Base-by-base conservation (phyloP, 768 basidiomycete genomes). In the Pleurotus eryngii region DNA sequence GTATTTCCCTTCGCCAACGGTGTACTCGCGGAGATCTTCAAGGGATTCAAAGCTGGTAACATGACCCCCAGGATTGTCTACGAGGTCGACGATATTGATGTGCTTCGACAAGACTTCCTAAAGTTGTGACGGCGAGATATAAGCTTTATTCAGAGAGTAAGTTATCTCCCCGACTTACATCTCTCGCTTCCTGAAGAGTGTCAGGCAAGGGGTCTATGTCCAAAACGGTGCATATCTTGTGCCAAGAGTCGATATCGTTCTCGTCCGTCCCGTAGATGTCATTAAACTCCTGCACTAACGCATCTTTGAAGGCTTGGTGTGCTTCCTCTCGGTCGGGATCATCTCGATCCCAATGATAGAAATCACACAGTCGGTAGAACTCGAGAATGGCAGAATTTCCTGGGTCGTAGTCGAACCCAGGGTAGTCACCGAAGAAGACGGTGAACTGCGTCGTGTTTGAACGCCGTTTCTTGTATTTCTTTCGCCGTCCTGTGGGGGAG, bases 41-140 rank as follows among this genome's bases (percentile, higher is more conserved):
- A 72, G 72, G 1, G 67, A 65, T 0, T 2, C 9, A 56, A 74
- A 76, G 0, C 61, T 56, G 0, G 11, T 56, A 12, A 69, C 55
- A 0, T 50, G 55, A 3, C 20, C 17, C 8, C 45, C 35, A 3
- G 49, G 53, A 4, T 61, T 58, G 51, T 75, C 69, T 7, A 73
- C 63, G 7, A 78, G 58, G 57, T 78, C 76, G 3, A 76, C 69
- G 15, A 77, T 63, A 58, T 78, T 78, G 40, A 77, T 75, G 54
- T 74, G 68, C 0, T 65, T 68, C 11, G 49, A 50, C 12, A 55
- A 42, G 5, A 76, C 68, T 3, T 61, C 64, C 73, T 74, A 18
- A 9, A 39, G 11, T 11, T 35, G 7, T 14, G 22, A 22, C 11
- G 38, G 27, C 40, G 17, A 51, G 35, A 14, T 26, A 14, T 15